Percentiles rank a stretch among this genome's conserved stretches.
Conservation (phyloP, 148 eudicot genomes). For the Suaeda aralocaspica region DNA sequence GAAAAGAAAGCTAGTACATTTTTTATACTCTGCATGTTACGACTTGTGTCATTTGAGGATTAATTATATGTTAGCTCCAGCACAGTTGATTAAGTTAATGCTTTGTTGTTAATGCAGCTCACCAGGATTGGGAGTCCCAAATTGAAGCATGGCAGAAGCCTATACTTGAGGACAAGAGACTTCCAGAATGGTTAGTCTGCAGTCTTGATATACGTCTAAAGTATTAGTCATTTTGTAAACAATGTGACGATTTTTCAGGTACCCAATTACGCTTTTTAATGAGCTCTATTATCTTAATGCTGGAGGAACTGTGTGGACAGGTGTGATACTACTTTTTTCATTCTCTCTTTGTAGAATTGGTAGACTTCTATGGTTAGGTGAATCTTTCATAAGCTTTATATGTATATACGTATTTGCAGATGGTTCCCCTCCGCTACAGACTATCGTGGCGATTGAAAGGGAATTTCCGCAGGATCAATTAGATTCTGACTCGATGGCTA, state of each 20-base stretch:
- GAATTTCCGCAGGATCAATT: slow-evolving; percentile 52
- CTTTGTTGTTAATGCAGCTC: slow-evolving; percentile 35
- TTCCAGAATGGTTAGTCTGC: slow-evolving; percentile 74
- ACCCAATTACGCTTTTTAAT: slow-evolving; percentile 78
- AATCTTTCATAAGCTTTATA: slow-evolving; percentile 17
- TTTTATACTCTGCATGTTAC: no score
- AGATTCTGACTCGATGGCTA: slow-evolving; percentile 23
- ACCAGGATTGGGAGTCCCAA: slow-evolving; percentile 67
- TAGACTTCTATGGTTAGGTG: background rate
- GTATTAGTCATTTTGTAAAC: slow-evolving; percentile 4
- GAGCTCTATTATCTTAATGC: slow-evolving; percentile 95
- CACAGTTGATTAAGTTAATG: background rate
- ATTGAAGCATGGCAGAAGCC: slow-evolving; percentile 94
- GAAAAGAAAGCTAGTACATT: no score
- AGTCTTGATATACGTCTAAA: slow-evolving; percentile 7
- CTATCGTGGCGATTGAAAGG: slow-evolving; percentile 40
- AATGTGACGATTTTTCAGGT: slow-evolving; percentile 49
- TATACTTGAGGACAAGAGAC: slow-evolving; percentile 77
- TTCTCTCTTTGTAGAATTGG: slow-evolving; percentile 6
- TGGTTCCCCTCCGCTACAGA: slow-evolving; percentile 75
- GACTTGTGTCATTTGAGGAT: background rate
- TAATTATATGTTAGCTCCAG: no score
- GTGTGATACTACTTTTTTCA: slow-evolving; percentile 29
- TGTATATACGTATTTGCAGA: slow-evolving; percentile 37
- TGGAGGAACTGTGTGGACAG: slow-evolving; percentile 98